Evolutionary conservation across 1,284 basidiomycete genomes (phyloP).

Genomic region (Ustilago vetiveriae): DNA sequence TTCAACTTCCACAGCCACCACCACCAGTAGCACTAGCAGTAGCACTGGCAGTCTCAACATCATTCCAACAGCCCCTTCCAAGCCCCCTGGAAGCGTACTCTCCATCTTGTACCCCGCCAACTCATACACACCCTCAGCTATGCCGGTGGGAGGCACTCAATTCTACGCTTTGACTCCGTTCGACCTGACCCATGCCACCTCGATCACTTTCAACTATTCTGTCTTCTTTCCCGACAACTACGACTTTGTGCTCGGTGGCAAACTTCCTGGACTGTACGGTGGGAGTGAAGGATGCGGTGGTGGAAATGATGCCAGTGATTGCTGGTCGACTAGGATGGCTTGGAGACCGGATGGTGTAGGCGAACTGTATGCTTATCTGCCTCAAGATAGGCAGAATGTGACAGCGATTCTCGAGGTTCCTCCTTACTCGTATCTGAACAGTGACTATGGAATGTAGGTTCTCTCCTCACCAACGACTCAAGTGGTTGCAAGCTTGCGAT

Average conservation of each 20-base stretch:
- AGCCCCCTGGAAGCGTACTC: background rate
- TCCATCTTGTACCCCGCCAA: constrained; percentile 68
- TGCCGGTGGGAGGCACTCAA: constrained; percentile 56
- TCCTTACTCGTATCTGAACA: constrained; percentile 36
- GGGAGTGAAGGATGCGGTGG: constrained; percentile 68
- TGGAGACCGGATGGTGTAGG: constrained; percentile 63
- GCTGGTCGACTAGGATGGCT: constrained; percentile 69
- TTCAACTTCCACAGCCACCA: background rate
- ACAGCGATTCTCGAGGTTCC: constrained; percentile 20
- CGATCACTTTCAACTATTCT: constrained; percentile 59
- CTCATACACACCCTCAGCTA: constrained; percentile 35
- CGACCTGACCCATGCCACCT: constrained; percentile 5
- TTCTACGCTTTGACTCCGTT: constrained; percentile 27
- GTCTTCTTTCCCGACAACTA: constrained; percentile 67
- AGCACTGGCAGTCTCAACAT: background rate
- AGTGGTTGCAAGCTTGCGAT: too few species aligned
- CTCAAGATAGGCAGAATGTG: constrained; percentile 34
- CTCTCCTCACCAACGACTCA: background rate
- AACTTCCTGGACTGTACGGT: constrained; percentile 69
- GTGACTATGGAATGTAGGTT: constrained; percentile 44
- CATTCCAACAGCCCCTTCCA: background rate
- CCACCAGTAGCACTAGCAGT: background rate
- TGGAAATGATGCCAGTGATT: constrained; percentile 66
- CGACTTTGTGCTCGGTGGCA: constrained; percentile 68
- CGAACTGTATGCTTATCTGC: constrained; percentile 72